phyloP scores from a whole-genome alignment of 78 protist genomes.

The Bodo saltans region DNA sequence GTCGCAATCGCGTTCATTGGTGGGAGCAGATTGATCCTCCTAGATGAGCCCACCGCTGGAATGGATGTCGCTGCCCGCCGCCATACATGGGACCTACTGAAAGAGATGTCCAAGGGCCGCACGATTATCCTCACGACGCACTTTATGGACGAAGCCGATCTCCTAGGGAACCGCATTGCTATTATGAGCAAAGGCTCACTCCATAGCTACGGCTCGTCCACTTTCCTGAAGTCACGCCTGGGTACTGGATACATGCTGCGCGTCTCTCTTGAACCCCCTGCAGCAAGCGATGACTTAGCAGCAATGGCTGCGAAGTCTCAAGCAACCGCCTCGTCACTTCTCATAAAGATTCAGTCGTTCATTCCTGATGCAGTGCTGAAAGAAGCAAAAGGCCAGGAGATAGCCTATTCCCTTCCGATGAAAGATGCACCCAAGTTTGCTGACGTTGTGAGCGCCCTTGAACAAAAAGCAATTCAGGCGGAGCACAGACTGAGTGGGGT shows the following conservation, averaged over 20 bases:
- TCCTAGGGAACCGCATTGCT: conserved; percentile 50
- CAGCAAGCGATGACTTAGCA: no score
- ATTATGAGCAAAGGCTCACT: conserved; percentile 44
- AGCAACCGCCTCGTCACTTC: no score
- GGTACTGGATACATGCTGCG: conserved; percentile 43
- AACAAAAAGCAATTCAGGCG: no score
- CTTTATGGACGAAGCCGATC: conserved; percentile 63
- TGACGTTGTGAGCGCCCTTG: no score
- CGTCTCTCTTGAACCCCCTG: no score
- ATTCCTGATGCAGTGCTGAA: no score
- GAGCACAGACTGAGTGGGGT: no score
- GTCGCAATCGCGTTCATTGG: conserved; percentile 71
- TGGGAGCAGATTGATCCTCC: conserved; percentile 34
- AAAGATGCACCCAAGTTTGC: no score
- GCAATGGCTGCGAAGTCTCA: no score
- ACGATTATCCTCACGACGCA: conserved; percentile 56
- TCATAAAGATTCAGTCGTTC: no score
- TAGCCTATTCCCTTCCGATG: no score
- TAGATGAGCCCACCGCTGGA: conserved; percentile 76
- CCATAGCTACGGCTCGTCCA: background rate
- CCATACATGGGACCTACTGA: conserved; percentile 57
- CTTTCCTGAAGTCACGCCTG: conserved; percentile 12
- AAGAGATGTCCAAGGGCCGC: conserved; percentile 22
- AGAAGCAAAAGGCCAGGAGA: no score
- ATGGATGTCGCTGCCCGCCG: conserved; percentile 63